Base-by-base conservation (phyloP, 495 filamentous ascomycete genomes). In the Daldinia grandis region DNA sequence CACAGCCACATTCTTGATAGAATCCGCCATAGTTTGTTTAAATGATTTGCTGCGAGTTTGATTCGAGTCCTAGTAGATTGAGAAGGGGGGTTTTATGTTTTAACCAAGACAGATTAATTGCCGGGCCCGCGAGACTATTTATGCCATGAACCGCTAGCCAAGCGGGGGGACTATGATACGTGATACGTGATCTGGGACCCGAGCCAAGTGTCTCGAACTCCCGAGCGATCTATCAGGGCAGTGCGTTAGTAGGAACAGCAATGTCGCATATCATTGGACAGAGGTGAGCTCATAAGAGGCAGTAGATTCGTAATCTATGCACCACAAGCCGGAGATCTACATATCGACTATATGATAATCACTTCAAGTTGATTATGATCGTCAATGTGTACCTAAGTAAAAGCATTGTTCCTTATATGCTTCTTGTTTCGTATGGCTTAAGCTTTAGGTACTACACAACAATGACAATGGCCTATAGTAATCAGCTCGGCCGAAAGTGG, bases 1-100 rank as follows among this genome's bases (percentile, higher is more conserved):
- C 25, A 88, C 74, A 12, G 77, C 82, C 3, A 88, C 82, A 54
- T 82, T 86, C 66, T 81, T 85, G 69, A 88, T 83, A 47, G 78
- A 47, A 33, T 25, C 30, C 42, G 78, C 70, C 84, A 86, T 85
- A 14, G 28, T 79, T 55, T n/a, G 2, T 8, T 4, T 4, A 17
- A 47, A 21, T 21, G 4, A 12, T 9, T 47, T 12, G 21, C 19
- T 47, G 42, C 3, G 19, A 24, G 4, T 21, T 12, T 24, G 19
- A 12, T 21, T 47, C 9, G 7, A 4, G 0, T 12, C 17, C 5
- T 10, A 24, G 4, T 1, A 10, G 8, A 47, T 24, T 4, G 42
- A 8, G n/a, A n/a, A n/a, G n/a, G n/a, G 42, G 9, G 9, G 17
- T 8, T 24, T 47, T 24, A 47, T 10, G 19, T 24, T 9, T 1